Base-by-base conservation (phyloP, 208 protist genomes). In the Phytomonas serpens region DNA sequence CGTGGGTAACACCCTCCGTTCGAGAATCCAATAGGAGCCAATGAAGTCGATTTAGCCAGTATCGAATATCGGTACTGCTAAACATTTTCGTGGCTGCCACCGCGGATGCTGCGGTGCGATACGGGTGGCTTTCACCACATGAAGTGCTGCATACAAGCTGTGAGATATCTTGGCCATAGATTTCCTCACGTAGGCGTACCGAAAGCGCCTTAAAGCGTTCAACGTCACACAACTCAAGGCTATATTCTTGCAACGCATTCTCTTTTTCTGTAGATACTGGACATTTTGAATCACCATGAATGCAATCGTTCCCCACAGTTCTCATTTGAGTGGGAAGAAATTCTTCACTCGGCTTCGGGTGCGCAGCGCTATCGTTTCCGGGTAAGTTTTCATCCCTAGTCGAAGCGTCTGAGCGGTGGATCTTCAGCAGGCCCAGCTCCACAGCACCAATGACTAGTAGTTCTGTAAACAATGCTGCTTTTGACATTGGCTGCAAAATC, bases 31-130 rank as follows among this genome's bases (percentile, higher is more conserved):
- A 27, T 57, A 90, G 73, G 51, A 87, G 73, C 75, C 83, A 79
- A 64, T 93, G 85, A 19, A 93, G 81, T 16, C 76, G 83, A 66
- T 90, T 89, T 61, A 91, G 52, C 88, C 88, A 93, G 38, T 79
- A 78, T 30, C 88, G 85, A 19, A 91, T 78, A 71, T 93, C 88
- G 27, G 78, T 81, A 13, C 77, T 85, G 51, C 73, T 76, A n/a
- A 32, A n/a, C 36, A 30, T 65, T 36, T 27, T 65, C 13, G 42
- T 67, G 42, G 37, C 30, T 36, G 13, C 66, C 66, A 34, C 66
- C 5, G 33, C 33, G 19, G 66, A 14, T 2, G 10, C 37, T 11
- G 23, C 23, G 0, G 67, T 51, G 14, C 5, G 14, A 23, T 32
- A 38, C 13, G 67, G 34, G 14, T 38, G 37, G 36, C 31, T 69